A percentile compares a stretch with the other conserved stretches of the same genome.
phyloP scores from a whole-genome alignment of 2,329 filamentous ascomycete species.

The Penicillium sp. region DNA sequence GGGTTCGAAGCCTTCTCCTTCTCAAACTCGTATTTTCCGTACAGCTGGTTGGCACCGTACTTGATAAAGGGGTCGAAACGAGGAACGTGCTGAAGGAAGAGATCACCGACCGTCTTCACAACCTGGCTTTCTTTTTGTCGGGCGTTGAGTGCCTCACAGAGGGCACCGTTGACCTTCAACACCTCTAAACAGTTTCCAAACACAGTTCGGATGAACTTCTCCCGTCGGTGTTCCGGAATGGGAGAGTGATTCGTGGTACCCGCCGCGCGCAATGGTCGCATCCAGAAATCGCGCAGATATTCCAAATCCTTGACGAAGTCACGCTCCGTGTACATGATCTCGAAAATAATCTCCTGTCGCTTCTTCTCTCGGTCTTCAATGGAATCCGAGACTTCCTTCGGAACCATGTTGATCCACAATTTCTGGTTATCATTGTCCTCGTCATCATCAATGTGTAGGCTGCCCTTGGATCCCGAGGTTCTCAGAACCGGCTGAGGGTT shows the following conservation, averaged over 20 bases:
- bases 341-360: constrained; percentile 94
- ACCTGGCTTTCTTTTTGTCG: constrained; percentile 88
- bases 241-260: constrained; percentile 66
- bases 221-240: constrained; percentile 81
- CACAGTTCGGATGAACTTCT: constrained; percentile 88
- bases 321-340: constrained; percentile 96
- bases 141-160: constrained; percentile 83
- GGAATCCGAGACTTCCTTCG: constrained; percentile 88
- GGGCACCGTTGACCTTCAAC: constrained; percentile 81
- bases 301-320: constrained; percentile 99
- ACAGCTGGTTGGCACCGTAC: constrained; percentile 92
- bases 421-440: constrained; percentile 94
- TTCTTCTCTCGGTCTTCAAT: constrained; percentile 93
- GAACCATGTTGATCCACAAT: constrained; percentile 98
- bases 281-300: constrained; percentile 98
- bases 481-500: constrained; percentile 88
- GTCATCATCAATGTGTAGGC: constrained; percentile 69
- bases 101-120: constrained; percentile 85
- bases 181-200: constrained; percentile 97
- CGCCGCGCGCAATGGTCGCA: constrained; percentile 79
- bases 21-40: constrained; percentile 97
- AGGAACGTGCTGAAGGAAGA: constrained; percentile 88
- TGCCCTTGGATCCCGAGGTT: constrained; percentile 65
- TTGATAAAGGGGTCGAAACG: constrained; percentile 94
- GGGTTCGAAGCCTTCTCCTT: constrained; percentile 87